Percentiles rank a stretch among this genome's conserved stretches.
These are phyloP conservation scores for Penicillium sp. DNA, from an alignment of 2,329 filamentous ascomycete species.

Conservation along the genomic window DNA sequence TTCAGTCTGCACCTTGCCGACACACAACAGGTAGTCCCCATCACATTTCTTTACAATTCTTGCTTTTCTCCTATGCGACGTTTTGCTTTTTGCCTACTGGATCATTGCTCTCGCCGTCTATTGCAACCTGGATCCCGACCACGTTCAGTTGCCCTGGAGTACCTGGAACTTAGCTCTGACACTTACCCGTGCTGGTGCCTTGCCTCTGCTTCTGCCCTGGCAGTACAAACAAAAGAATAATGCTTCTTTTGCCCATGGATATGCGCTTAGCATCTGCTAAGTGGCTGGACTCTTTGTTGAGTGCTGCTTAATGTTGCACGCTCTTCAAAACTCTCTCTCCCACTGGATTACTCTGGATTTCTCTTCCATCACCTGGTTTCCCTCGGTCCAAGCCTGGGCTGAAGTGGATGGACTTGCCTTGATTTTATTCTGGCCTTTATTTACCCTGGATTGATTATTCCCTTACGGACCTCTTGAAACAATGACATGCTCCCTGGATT, in stretches of 20 bases:
- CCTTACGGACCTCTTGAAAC: conserved; percentile 13
- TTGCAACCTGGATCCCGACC: conserved; percentile 27
- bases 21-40: conserved; percentile 47
- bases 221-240: conserved; percentile 31
- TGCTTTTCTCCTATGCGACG: conserved; percentile 27
- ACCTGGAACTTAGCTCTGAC: conserved; percentile 20
- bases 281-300: conserved; percentile 37
- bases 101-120: neutral
- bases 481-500: conserved; percentile 17
- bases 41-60: conserved; percentile 32
- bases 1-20: conserved; percentile 29
- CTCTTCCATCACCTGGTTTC: conserved; percentile 19
- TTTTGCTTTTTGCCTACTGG: conserved; percentile 15
- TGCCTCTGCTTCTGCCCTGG: conserved; percentile 17
- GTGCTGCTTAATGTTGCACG: conserved; percentile 47
- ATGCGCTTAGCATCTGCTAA: conserved; percentile 36
- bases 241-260: conserved; percentile 26
- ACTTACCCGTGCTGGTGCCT: conserved; percentile 15
- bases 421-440: conserved; percentile 16
- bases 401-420: conserved; percentile 26
- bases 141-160: conserved; percentile 13
- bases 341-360: conserved; percentile 23
- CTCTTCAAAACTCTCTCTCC: conserved; percentile 25
- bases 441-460: conserved; percentile 13
- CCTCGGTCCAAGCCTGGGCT: conserved; percentile 33